Conservation (phyloP, 495 filamentous ascomycete species). For the Neurospora sublineolata region DNA sequence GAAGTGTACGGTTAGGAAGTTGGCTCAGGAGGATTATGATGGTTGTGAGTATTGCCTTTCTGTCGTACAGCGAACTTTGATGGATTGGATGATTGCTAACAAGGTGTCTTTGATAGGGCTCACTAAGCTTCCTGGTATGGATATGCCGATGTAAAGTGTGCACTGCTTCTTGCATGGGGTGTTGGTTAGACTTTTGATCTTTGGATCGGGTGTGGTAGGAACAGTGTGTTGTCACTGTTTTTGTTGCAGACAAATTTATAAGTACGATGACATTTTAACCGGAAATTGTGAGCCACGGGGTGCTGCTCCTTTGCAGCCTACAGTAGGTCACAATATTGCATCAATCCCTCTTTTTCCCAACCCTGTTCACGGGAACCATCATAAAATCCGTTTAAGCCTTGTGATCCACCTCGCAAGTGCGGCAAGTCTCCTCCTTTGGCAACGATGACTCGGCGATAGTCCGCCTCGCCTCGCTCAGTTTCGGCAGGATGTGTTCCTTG, state of each 20-base stretch:
- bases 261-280: background rate
- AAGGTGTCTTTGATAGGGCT: constrained; percentile 6
- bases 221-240: background rate
- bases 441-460: background rate
- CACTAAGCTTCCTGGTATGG: constrained; percentile 13
- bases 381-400: background rate
- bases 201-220: background rate
- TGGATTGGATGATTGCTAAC: background rate
- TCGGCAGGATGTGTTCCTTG: background rate
- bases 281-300: no score
- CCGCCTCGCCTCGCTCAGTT: background rate
- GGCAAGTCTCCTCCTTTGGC: background rate
- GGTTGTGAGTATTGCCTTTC: constrained; percentile 26
- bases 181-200: background rate
- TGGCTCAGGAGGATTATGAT: constrained; percentile 31
- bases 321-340: no score
- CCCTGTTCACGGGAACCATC: background rate
- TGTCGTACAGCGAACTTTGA: background rate
- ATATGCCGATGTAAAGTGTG: constrained; percentile 9
- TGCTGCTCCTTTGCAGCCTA: no score
- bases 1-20: constrained; percentile 26
- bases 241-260: background rate
- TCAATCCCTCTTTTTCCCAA: no score
- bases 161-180: background rate
- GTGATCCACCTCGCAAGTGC: background rate